Evolutionary conservation across 1,284 basidiomycete species (phyloP), one percentile per base, ranked within the genome.

Genomic region (Pseudozyma thailandica): DNA sequence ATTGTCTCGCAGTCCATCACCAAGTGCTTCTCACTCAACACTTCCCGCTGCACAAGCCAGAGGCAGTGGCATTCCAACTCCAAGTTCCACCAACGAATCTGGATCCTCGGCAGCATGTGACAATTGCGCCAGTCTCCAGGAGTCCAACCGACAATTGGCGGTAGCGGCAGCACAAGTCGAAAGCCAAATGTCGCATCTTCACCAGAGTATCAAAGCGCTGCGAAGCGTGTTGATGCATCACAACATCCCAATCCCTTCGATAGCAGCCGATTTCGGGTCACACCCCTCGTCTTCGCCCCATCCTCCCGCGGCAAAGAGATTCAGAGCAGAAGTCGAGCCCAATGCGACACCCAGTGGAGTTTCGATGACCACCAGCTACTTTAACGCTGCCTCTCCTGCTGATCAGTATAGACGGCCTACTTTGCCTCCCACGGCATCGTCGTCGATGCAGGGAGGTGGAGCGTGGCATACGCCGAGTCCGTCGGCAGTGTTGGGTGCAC

Each of bases 401-500:
- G 39, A 41, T 10, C 20, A 41, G 10, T 9, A 33, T 26, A 25
- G 28, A 8, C 23, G 35, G 1, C n/a, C 27, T 21, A 6, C 35
- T 4, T 8, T 23, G 4, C 20, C 21, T 8, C 8, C 20, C 9
- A 41, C 4, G 4, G 15, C 18, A 9, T 9, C 37, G 13, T 18
- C 50, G 12, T 5, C 30, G 16, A 15, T 25, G 2, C 18, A 20
- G 16, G 47, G 27, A 9, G 12, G 10, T 10, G 26, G 13, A 6
- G 35, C 41, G 9, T 66, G 63, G 56, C 56, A 60, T 16, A 52
- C 63, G 2, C 63, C 63, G 1, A 56, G 49, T 20, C 57, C 52
- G 5, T 55, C 51, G 0, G 39, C 37, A 0, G 41, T 58, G 4
- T 15, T 60, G 1, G 28, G 37, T 2, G 57, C 57, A 1, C 57